phyloP scores from a whole-genome alignment of 2,329 filamentous ascomycete species.

The Fusarium tupiense region DNA sequence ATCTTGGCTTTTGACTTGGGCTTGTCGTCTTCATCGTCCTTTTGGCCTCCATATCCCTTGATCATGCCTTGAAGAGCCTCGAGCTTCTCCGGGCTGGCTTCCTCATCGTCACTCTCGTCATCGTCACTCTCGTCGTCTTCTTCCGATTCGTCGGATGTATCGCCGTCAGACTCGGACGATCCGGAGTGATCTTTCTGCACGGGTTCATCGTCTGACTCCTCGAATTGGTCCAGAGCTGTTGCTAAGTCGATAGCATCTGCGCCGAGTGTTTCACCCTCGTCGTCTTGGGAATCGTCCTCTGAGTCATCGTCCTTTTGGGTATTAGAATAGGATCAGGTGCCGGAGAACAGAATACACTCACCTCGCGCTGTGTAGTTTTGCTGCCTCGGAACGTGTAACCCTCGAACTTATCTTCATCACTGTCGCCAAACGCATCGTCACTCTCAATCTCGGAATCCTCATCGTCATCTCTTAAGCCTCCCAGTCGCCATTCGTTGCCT shows the following conservation, averaged over 20 bases:
- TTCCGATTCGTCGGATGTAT: constrained; percentile 52
- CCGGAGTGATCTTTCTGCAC: constrained; percentile 56
- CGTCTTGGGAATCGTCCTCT: constrained; percentile 62
- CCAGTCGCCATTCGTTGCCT: constrained; percentile 86
- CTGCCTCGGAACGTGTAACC: constrained; percentile 70
- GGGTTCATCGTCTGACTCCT: constrained; percentile 60
- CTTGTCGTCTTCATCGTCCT: constrained; percentile 59
- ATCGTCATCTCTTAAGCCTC: constrained; percentile 65
- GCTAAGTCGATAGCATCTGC: constrained; percentile 69
- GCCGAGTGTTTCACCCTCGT: constrained; percentile 67
- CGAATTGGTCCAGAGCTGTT: constrained; percentile 64
- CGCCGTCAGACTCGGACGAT: constrained; percentile 57
- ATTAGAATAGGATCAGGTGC: constrained; percentile 3
- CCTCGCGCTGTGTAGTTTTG: constrained; percentile 48
- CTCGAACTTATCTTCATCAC: constrained; percentile 86
- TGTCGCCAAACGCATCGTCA: constrained; percentile 86
- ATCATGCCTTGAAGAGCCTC: constrained; percentile 75
- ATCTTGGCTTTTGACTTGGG: constrained; percentile 71
- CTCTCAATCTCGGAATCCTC: constrained; percentile 73
- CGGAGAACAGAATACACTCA: constrained; percentile 15
- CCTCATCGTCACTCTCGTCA: constrained; percentile 57
- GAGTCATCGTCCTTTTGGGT: constrained; percentile 62
- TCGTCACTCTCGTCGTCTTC: constrained; percentile 60
- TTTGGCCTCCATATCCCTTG: constrained; percentile 73
- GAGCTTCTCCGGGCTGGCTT: constrained; percentile 64